Percentiles rank a stretch among this genome's conserved stretches.
Conservation (phyloP, 2,329 filamentous ascomycete species). For the Tricladium varicosporioides region DNA sequence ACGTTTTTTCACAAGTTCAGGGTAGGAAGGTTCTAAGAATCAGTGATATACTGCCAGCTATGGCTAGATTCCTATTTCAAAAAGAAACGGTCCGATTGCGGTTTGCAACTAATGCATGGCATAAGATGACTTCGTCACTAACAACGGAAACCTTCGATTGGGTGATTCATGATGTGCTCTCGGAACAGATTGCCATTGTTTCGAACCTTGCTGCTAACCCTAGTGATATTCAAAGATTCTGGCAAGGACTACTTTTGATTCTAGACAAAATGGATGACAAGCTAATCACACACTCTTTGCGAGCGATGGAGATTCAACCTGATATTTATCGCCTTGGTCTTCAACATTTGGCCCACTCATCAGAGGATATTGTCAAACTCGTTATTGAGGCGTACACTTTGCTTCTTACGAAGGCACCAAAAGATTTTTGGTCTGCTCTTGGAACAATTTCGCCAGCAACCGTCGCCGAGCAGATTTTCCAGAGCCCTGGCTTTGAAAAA, state of each 20-base stretch:
- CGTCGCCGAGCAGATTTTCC: conserved; percentile 81
- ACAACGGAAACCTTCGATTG: conserved; percentile 79
- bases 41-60: conserved; percentile 72
- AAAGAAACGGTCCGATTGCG: conserved; percentile 58
- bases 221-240: conserved; percentile 66
- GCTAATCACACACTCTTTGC: conserved; percentile 74
- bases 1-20: conserved; percentile 78
- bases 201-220: conserved; percentile 49
- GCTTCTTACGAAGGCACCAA: conserved; percentile 72
- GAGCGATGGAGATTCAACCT: conserved; percentile 74
- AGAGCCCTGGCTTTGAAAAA: conserved; percentile 63
- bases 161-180: conserved; percentile 74
- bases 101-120: conserved; percentile 69
- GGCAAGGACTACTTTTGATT: conserved; percentile 74
- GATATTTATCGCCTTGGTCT: conserved; percentile 65
- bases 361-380: conserved; percentile 60
- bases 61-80: conserved; percentile 82
- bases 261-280: conserved; percentile 70
- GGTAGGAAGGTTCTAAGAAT: conserved; percentile 77
- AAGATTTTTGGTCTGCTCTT: conserved; percentile 86
- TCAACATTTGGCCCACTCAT: conserved; percentile 50
- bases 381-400: conserved; percentile 68
- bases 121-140: conserved; percentile 61
- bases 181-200: conserved; percentile 62
- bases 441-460: conserved; percentile 75